Percentiles rank a stretch among this genome's conserved stretches.
Evolutionary conservation across 75 land plant genomes (phyloP).

Genomic region (Selaginella tamariscina): DNA sequence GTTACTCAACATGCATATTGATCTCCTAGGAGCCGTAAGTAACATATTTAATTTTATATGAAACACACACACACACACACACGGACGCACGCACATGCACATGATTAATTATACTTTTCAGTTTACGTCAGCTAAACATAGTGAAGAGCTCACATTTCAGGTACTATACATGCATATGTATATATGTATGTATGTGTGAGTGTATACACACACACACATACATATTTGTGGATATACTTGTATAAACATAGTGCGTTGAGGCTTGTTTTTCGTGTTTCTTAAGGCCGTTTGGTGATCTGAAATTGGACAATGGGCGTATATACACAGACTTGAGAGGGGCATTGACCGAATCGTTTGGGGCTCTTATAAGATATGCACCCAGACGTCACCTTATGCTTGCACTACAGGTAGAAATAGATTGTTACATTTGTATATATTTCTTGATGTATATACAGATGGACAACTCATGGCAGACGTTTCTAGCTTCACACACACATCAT

Average conservation of each 20-base stretch:
- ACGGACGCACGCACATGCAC: too few species aligned
- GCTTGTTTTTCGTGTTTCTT: too few species aligned
- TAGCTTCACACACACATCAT: slow-evolving; percentile 22
- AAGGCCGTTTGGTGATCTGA: background rate
- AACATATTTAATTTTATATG: too few species aligned
- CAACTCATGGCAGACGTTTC: slow-evolving; percentile 46
- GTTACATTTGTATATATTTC: too few species aligned
- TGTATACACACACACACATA: too few species aligned
- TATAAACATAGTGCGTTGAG: too few species aligned
- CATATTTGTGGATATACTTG: too few species aligned
- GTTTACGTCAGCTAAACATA: too few species aligned
- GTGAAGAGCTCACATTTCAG: too few species aligned
- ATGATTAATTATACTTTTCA: too few species aligned
- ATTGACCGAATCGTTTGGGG: slow-evolving; percentile 39
- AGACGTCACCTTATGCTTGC: slow-evolving; percentile 44
- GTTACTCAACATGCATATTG: slow-evolving; percentile 43
- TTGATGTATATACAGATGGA: slow-evolving; percentile 60
- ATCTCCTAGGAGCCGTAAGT: slow-evolving; percentile 41
- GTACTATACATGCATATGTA: too few species aligned
- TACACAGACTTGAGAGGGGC: slow-evolving; percentile 30
- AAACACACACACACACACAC: too few species aligned
- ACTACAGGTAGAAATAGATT: slow-evolving; percentile 38
- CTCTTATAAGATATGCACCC: slow-evolving; percentile 26
- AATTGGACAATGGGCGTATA: background rate
- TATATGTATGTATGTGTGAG: slow-evolving; percentile 8